Evolutionary conservation across 805 yeast genomes (phyloP), one percentile per base, ranked within the genome.

Genomic region (Candida qinlingensis): DNA sequence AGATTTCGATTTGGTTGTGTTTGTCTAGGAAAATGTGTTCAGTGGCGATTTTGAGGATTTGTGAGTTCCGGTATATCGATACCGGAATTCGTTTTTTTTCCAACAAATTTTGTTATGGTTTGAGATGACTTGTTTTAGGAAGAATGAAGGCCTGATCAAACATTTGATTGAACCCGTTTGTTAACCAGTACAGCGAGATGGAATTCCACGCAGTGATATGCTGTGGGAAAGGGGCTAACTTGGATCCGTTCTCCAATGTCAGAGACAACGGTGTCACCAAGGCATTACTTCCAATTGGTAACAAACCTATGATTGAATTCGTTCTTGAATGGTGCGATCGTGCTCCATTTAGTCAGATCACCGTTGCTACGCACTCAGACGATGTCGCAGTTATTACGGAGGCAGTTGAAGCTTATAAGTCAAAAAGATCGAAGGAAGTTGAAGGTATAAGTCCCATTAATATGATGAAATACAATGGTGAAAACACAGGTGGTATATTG

Each of bases 241-340:
- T 94, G 56, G 64, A 79, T 12, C 98, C 98, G 0, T 79, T 92
- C 53, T 77, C 91, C 0, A 70, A 76, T 29, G 74, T 72, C 36
- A 71, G 83, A 44, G 75, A 79, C 12, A 72, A 85, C 3, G 91
- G 94, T 13, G 63, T 77, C 6, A 79, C 95, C 7, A 94, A 94
- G 69, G 95, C 97, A 0, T 70, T 91, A 43, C 67, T 95, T 40
- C 98, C 98, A 2, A 74, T 94, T 35, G 98, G 94, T 7, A 91
- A 91, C 64, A 78, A 78, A 59, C 96, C 97, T 11, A 83, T 94
- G 89, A 71, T 94, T 39, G 84, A 83, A 59, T 86, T 88, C 62
- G 95, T 86, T 3, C 72, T 94, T 35, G 91, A 86, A 57, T 94
- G 98, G 98, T 91, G 98, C 72, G 90, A 83, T 60, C 75, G 76